Evolutionary conservation across 176 grass and related monocot genomes (phyloP).

Genomic region (Cenchrus fungigraminus): DNA sequence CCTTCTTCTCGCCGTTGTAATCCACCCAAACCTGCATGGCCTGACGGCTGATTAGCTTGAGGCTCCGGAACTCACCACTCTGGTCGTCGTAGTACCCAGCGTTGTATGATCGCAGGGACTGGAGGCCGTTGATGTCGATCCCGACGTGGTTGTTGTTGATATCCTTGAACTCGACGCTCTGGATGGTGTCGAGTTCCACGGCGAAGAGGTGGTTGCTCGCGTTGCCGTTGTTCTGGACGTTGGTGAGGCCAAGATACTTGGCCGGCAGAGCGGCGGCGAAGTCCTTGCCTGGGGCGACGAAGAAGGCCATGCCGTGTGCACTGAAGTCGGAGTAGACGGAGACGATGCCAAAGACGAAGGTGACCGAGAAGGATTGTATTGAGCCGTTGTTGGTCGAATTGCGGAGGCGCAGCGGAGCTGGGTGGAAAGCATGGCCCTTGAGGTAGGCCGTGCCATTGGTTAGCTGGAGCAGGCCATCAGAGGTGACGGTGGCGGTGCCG

Average conservation of each 20-base stretch:
- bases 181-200: background rate
- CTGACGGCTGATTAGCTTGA: background rate
- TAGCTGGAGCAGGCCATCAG: background rate
- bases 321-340: background rate
- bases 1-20: background rate
- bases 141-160: constrained; percentile 1
- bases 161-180: background rate
- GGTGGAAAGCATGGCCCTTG: constrained; percentile 29
- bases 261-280: background rate
- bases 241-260: background rate
- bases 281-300: background rate
- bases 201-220: background rate
- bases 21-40: constrained; percentile 6
- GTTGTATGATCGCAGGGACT: background rate
- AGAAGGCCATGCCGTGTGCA: background rate
- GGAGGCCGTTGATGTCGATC: background rate
- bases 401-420: background rate
- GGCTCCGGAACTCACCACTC: background rate
- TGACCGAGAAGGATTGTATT: constrained; percentile 10
- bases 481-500: background rate
- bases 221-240: background rate
- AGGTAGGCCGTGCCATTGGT: background rate
- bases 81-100: background rate
- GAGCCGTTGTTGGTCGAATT: background rate
- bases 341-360: constrained; percentile 11